Conservation (phyloP, 805 yeast genomes). For the Wickerhamiella shivajii region DNA sequence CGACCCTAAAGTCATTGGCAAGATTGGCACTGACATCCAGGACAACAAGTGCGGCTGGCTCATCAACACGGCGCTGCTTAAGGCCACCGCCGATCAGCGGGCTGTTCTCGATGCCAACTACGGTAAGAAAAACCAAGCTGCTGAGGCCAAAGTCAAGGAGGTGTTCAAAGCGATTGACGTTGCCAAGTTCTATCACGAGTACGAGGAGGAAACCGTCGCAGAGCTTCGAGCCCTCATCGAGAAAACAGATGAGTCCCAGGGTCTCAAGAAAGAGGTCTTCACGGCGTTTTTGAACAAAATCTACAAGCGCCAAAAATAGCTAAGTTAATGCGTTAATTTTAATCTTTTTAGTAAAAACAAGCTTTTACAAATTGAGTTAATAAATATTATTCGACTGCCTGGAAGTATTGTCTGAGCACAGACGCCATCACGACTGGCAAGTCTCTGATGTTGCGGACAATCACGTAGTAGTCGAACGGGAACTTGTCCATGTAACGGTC, state of each 20-base stretch:
- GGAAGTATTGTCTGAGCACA: constrained; percentile 82
- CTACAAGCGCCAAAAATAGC: constrained; percentile 80
- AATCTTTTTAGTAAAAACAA: no score
- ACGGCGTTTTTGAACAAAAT: constrained; percentile 75
- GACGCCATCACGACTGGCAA: constrained; percentile 82
- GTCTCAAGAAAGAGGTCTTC: constrained; percentile 82
- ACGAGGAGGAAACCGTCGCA: constrained; percentile 65
- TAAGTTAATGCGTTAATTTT: no score
- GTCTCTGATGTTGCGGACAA: constrained; percentile 77
- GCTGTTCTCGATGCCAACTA: constrained; percentile 70
- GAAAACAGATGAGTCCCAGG: constrained; percentile 74
- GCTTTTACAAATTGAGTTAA: no score
- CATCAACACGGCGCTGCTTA: constrained; percentile 76
- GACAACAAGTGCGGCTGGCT: constrained; percentile 99
- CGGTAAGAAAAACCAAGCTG: constrained; percentile 62
- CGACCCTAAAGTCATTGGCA: constrained; percentile 92
- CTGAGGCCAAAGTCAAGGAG: constrained; percentile 55
- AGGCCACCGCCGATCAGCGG: constrained; percentile 72
- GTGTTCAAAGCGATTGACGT: constrained; percentile 63
- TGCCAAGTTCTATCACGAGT: constrained; percentile 53
- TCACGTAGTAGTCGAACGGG: constrained; percentile 95
- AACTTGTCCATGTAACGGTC: constrained; percentile 78
- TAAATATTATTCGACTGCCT: constrained; percentile 13
- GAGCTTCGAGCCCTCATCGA: constrained; percentile 52
- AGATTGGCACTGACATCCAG: constrained; percentile 95